phyloP scores from a whole-genome alignment of 352 stramenopile genomes.

The Globisporangium megalacanthum region DNA sequence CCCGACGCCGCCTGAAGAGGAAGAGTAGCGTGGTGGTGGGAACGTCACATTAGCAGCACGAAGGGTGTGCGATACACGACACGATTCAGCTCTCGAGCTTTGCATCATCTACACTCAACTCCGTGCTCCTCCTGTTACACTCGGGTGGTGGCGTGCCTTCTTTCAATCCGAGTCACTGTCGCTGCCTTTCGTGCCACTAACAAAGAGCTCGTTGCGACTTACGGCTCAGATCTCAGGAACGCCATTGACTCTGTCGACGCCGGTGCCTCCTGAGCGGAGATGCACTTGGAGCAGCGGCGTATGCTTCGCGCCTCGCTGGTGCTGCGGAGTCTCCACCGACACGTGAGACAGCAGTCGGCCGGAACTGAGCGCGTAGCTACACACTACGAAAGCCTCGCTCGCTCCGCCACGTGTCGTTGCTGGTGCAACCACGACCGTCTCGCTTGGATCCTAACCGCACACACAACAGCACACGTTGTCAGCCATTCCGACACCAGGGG shows the following conservation, averaged over 20 bases:
- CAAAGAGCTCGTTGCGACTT: conserved; percentile 31
- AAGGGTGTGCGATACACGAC: too few species aligned
- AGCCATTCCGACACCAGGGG: too few species aligned
- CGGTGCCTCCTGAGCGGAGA: conserved; percentile 11
- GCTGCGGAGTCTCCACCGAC: conserved; percentile 11
- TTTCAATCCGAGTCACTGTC: not conserved
- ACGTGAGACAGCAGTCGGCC: conserved; percentile 16
- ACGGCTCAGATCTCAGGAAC: conserved; percentile 34
- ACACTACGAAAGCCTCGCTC: conserved; percentile 14
- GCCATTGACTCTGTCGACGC: too few species aligned
- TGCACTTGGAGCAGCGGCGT: conserved; percentile 33
- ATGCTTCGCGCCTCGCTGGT: not conserved
- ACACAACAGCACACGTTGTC: not conserved
- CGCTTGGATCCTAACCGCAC: conserved; percentile 16
- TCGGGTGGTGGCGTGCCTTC: not conserved
- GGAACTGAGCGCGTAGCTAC: conserved; percentile 24
- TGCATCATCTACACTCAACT: not conserved
- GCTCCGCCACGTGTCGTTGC: conserved; percentile 3
- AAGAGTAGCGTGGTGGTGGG: conserved; percentile 18
- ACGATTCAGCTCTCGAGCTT: not conserved
- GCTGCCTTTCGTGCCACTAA: not conserved
- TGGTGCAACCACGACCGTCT: conserved; percentile 34
- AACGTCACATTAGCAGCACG: not conserved
- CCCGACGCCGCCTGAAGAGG: conserved; percentile 54
- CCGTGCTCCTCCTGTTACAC: too few species aligned